Conservation (phyloP, 768 basidiomycete species). For the Lanmaoa rubissima region DNA sequence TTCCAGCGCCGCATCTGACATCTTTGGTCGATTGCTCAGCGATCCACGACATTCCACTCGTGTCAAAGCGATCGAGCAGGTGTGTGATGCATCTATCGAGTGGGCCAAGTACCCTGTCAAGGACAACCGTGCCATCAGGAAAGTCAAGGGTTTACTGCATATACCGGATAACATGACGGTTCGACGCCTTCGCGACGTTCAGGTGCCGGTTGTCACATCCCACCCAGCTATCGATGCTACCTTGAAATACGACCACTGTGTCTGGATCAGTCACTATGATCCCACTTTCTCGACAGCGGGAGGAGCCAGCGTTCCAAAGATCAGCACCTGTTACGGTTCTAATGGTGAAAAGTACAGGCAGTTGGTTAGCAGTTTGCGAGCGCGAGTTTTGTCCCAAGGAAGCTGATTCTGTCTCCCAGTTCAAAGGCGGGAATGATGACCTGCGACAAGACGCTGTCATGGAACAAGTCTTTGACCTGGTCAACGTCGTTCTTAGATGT, state of each 20-base stretch:
- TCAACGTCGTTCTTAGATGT: conserved; percentile 69
- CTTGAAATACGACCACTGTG: conserved; percentile 62
- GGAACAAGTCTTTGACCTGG: conserved; percentile 94
- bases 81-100: conserved; percentile 65
- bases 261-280: conserved; percentile 68
- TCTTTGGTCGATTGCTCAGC: conserved; percentile 54
- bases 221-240: conserved; percentile 68
- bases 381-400: background rate
- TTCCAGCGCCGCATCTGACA: conserved; percentile 57
- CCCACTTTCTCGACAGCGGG: conserved; percentile 61
- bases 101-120: conserved; percentile 69
- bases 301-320: conserved; percentile 82
- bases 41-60: conserved; percentile 40
- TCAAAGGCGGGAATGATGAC: conserved; percentile 92
- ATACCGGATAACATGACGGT: conserved; percentile 51
- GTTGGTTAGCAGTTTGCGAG: conserved; percentile 52
- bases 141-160: conserved; percentile 25
- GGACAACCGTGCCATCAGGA: conserved; percentile 27
- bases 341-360: conserved; percentile 71
- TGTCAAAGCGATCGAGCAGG: conserved; percentile 51
- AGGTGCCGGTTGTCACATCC: conserved; percentile 83
- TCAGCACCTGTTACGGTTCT: conserved; percentile 64
- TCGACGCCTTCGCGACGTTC: conserved; percentile 47
- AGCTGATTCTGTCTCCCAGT: conserved; percentile 45
- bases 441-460: conserved; percentile 97